These are phyloP conservation scores for Avicennia marina DNA, from an alignment of 257 asterid species.

Conservation along the genomic window DNA sequence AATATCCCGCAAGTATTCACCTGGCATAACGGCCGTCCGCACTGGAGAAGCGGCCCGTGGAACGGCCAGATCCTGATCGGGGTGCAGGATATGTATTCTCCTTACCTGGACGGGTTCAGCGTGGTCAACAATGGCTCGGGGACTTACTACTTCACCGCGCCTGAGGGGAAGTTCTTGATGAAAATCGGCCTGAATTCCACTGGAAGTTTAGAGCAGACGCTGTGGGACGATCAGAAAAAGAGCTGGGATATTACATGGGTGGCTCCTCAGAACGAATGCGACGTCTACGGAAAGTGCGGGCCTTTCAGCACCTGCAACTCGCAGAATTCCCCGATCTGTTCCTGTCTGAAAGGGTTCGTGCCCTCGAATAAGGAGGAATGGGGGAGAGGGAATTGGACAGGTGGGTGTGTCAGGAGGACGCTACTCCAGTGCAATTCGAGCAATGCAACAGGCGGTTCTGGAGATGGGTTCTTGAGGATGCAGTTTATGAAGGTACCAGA, in stretches of 20 bases:
- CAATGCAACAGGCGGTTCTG: background rate
- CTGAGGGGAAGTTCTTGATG: constrained; percentile 19
- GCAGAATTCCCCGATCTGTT: constrained; percentile 26
- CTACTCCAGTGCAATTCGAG: constrained; percentile 24
- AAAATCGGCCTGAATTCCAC: constrained; percentile 30
- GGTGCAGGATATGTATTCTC: constrained; percentile 44
- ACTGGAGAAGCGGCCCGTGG: constrained; percentile 64
- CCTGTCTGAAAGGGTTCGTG: constrained; percentile 42
- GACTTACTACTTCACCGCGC: constrained; percentile 26
- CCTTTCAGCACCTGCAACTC: constrained; percentile 36
- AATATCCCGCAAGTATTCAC: constrained; percentile 34
- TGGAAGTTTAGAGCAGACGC: constrained; percentile 25
- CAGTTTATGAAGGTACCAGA: constrained; percentile 37
- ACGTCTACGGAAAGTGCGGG: constrained; percentile 44
- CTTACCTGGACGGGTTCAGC: constrained; percentile 35
- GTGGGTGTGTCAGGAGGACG: constrained; percentile 32
- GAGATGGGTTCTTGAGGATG: constrained; percentile 27
- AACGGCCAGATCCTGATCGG: constrained; percentile 55
- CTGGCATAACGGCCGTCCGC: constrained; percentile 36
- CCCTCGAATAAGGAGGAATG: constrained; percentile 26
- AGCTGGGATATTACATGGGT: constrained; percentile 26
- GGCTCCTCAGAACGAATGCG: constrained; percentile 34
- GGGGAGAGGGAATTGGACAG: constrained; percentile 36
- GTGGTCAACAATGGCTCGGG: constrained; percentile 28
- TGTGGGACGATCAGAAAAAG: constrained; percentile 34